Evolutionary conservation across 2,329 filamentous ascomycete genomes (phyloP).

Genomic region (Clarireedia homoeocarpa): DNA sequence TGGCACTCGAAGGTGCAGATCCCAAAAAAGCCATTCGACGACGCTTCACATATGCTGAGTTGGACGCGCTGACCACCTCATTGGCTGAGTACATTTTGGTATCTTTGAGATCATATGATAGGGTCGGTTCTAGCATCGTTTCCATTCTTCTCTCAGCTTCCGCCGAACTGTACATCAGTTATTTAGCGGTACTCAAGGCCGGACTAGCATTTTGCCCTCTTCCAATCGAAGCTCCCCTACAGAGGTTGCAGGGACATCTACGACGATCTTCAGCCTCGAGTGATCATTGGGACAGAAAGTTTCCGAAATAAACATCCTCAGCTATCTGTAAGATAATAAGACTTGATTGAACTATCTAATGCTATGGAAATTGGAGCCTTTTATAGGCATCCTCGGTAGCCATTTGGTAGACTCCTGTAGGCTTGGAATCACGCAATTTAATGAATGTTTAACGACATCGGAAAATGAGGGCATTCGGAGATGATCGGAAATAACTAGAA

Average conservation of each 20-base stretch:
- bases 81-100: not conserved
- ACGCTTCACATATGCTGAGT: not conserved
- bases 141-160: constrained; percentile 17
- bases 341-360: no score
- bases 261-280: not conserved
- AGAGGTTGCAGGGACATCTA: not conserved
- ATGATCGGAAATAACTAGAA: no score
- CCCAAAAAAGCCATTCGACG: not conserved
- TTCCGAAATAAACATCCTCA: not conserved
- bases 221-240: constrained; percentile 22
- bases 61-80: not conserved
- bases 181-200: constrained; percentile 30
- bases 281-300: not conserved
- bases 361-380: no score
- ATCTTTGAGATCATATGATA: not conserved
- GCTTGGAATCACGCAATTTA: no score
- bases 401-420: no score
- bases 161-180: constrained; percentile 26
- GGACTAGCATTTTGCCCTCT: constrained; percentile 31
- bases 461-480: no score
- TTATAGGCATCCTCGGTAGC: no score
- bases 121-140: not conserved
- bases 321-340: no score
- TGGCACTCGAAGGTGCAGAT: not conserved
- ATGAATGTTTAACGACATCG: no score